Evolutionary conservation across 345 rosid species (phyloP).

Genomic region (Odontarrhena argentea): DNA sequence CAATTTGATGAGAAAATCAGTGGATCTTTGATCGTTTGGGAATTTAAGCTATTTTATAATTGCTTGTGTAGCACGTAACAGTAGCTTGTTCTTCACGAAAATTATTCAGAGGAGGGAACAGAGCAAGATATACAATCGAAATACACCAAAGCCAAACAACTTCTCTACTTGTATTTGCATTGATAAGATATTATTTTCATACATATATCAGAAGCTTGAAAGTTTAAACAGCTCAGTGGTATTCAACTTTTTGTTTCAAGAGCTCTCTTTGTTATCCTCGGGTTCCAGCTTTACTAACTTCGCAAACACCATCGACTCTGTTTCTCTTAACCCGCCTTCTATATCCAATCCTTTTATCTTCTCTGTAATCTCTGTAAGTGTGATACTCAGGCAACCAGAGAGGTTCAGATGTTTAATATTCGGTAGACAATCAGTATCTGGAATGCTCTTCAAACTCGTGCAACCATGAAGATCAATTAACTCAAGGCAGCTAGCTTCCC

Average conservation of each 20-base stretch:
- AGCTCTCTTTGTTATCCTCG: constrained; percentile 11
- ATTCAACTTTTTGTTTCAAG: not conserved
- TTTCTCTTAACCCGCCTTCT: constrained; percentile 28
- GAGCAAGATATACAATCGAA: not conserved
- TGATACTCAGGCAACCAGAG: constrained; percentile 14
- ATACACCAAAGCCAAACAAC: not conserved
- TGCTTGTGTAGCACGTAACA: not conserved
- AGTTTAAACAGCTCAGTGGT: not conserved
- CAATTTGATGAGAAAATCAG: not conserved
- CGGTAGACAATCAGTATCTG: constrained; percentile 5
- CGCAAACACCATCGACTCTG: constrained; percentile 21
- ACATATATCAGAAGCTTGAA: too few species aligned
- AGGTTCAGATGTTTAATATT: constrained; percentile 21
- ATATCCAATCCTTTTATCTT: constrained; percentile 6
- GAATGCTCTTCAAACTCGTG: constrained; percentile 22
- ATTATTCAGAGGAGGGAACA: not conserved
- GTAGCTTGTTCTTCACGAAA: not conserved
- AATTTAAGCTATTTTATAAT: not conserved
- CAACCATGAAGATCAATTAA: constrained; percentile 28
- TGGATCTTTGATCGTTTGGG: not conserved
- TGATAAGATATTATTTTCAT: not conserved
- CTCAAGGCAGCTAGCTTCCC: constrained; percentile 19
- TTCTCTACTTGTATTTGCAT: not conserved
- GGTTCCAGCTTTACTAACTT: not conserved
- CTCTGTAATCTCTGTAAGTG: not conserved